Conservation (phyloP, 305 asterid genomes). For the Solanum hybrid region DNA sequence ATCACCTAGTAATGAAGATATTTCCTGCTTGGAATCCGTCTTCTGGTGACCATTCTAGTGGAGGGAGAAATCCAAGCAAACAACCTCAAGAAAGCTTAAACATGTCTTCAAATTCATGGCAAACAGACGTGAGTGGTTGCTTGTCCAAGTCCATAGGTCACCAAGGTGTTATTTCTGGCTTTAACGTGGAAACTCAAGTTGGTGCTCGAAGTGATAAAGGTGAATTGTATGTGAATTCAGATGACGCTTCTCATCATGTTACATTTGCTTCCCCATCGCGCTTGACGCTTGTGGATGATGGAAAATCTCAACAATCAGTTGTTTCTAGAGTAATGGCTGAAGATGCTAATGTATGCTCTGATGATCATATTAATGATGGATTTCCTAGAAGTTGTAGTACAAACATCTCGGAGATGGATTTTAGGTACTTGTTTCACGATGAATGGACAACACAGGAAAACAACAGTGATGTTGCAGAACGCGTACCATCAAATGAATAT, state of each 20-base stretch:
- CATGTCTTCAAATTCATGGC: background rate
- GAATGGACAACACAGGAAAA: conserved; percentile 19
- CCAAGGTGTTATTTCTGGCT: conserved; percentile 10
- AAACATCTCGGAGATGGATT: conserved; percentile 34
- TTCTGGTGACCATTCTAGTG: conserved; percentile 16
- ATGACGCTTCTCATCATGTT: background rate
- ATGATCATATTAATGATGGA: conserved; percentile 6
- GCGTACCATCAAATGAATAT: conserved; percentile 4
- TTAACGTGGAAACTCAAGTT: conserved; percentile 6
- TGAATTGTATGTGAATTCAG: background rate
- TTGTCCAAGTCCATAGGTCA: conserved; percentile 18
- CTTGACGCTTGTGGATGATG: conserved; percentile 8
- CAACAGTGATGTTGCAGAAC: conserved; percentile 3
- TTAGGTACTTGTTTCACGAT: conserved; percentile 20
- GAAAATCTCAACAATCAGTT: conserved; percentile 36
- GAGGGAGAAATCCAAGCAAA: conserved; percentile 17
- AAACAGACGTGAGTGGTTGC: background rate
- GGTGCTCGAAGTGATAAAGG: conserved; percentile 8
- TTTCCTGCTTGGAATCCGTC: conserved; percentile 49
- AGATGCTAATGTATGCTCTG: conserved; percentile 11
- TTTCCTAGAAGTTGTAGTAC: conserved; percentile 19
- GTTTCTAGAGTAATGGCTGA: conserved; percentile 22
- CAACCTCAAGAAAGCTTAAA: background rate
- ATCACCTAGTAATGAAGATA: conserved; percentile 37
- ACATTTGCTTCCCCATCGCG: conserved; percentile 3